Base-by-base conservation (phyloP, 163 green algal genomes). In the Picocystis sp. region DNA sequence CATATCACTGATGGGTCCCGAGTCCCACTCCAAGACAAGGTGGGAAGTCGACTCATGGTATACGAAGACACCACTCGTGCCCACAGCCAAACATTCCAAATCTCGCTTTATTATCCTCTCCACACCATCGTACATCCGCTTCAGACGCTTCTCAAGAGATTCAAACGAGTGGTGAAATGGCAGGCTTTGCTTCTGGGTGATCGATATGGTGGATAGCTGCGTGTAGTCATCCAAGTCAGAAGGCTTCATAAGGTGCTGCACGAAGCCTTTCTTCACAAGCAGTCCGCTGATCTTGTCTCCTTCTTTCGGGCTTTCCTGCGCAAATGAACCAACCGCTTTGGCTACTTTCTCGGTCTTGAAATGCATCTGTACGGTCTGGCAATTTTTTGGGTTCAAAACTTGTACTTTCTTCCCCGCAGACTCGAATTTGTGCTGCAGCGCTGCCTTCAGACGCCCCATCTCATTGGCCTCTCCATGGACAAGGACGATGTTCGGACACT, bases 381-480 rank as follows among this genome's bases (percentile, higher is more conserved):
- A 75, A 43, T 84, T 76, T 53, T 80, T 82, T 17, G 88, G 88
- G 12, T 72, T 92, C 72, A 93, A 81, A 10, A 97, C 61, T 23
- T 57, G 25, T 43, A 46, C 41, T 52, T 58, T 24, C 21, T 44
- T 24, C n/a, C 52, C 15, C 22, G 24, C 52, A 21, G 19, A 19
- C 33, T 61, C 29, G 69, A 73, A n/a, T 64, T 41, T 23, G n/a
- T 74, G 65, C 56, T 89, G 69, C 25, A 96, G 78, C 22, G 82
- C 85, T 52, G 62, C 60, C 29, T 76, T 80, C 19, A 95, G 65
- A 2, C 76, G 67, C 48, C 65, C 65, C 81, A 92, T 92, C 66
- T 84, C 81, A 21, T 52, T 78, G 13, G 79, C 78, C 71, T 98
- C 90, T 5, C 90, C 90, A 60, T 98, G 90, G 33, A 97, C 90